Conservation (phyloP, 2,329 filamentous ascomycete genomes). For the Curvularia spicifera region DNA sequence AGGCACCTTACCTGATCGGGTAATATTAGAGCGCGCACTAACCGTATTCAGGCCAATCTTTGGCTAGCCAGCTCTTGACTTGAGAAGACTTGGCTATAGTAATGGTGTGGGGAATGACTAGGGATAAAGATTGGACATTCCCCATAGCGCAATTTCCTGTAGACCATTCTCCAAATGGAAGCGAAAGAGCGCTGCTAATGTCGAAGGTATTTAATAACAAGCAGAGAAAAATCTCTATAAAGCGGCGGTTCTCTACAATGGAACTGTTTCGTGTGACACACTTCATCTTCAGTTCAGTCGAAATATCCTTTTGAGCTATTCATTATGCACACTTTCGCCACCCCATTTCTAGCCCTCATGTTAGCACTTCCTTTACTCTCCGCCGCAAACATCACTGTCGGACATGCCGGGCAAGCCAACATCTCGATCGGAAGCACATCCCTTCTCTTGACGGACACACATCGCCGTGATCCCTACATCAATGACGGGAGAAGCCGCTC, state of each 20-base stretch:
- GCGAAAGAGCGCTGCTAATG: neutral
- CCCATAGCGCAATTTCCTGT: too few relatives aligned
- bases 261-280: neutral
- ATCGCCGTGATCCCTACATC: constrained; percentile 32
- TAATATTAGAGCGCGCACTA: constrained; percentile 1
- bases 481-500: constrained; percentile 23
- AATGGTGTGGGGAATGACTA: neutral
- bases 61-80: neutral
- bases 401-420: constrained; percentile 3
- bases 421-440: constrained; percentile 20
- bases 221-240: neutral
- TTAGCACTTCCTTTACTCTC: constrained; percentile 2
- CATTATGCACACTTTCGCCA: neutral
- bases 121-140: neutral
- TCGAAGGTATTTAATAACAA: too few relatives aligned
- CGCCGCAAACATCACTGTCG: constrained; percentile 13
- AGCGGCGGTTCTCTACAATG: neutral
- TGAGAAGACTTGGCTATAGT: neutral
- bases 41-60: neutral
- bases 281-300: neutral
- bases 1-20: neutral
- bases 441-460: constrained; percentile 22
- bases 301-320: neutral
- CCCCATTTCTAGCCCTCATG: neutral
- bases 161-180: neutral